phyloP scores from a whole-genome alignment of 768 basidiomycete species.

The Boletus rufocinnamomeus region DNA sequence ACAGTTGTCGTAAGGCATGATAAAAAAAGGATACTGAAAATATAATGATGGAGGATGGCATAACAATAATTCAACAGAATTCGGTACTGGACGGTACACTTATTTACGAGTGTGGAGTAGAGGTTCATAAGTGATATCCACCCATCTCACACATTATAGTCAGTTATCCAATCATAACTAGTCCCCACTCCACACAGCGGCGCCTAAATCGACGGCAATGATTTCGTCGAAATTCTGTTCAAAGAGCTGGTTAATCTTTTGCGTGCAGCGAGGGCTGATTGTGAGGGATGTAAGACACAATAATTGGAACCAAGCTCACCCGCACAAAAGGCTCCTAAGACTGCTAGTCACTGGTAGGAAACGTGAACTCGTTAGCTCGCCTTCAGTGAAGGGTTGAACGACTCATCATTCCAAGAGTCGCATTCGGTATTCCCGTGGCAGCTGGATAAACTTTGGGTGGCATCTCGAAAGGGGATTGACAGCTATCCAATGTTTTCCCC shows the following conservation, averaged over 20 bases:
- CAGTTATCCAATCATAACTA: not conserved
- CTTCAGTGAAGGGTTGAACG: not conserved
- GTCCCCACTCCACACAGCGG: too few relatives aligned
- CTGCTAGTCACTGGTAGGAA: not conserved
- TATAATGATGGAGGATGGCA: not conserved
- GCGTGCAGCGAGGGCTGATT: not conserved
- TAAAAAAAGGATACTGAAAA: conserved; percentile 44
- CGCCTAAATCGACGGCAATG: too few relatives aligned
- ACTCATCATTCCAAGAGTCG: not conserved
- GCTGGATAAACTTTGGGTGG: not conserved
- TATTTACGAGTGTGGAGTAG: not conserved
- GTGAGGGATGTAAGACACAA: not conserved
- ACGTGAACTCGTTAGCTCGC: not conserved
- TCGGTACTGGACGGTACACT: not conserved
- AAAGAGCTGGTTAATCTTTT: not conserved
- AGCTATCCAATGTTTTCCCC: not conserved
- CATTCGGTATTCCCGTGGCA: not conserved
- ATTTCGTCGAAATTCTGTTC: too few relatives aligned
- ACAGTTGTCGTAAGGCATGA: conserved; percentile 34
- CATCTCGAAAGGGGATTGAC: not conserved
- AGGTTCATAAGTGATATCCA: not conserved
- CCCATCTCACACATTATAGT: too few relatives aligned
- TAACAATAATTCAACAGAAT: not conserved
- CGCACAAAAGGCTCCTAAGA: not conserved
- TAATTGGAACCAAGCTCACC: not conserved